A percentile compares a stretch with the other conserved stretches of the same genome.
phyloP scores from a whole-genome alignment of 164 flowering plant species.

The Kalanchoe fedtschenkoi region DNA sequence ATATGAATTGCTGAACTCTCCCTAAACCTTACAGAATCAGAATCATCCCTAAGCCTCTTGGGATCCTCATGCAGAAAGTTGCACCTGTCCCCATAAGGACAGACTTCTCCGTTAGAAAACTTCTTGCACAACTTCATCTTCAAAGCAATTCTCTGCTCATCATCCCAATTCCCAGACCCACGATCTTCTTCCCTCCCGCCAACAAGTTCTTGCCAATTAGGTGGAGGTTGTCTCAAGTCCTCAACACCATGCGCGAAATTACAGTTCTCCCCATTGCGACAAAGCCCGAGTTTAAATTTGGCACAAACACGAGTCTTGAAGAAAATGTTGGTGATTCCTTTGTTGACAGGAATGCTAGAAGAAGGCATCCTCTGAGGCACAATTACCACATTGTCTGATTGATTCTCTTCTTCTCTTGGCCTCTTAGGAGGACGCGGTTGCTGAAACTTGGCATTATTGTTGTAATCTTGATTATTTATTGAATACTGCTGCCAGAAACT shows the following conservation, averaged over 20 bases:
- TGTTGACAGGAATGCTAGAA: conserved; percentile 24
- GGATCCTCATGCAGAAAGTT: conserved; percentile 73
- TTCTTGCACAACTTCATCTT: conserved; percentile 71
- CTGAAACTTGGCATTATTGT: conserved; percentile 16
- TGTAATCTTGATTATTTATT: conserved; percentile 14
- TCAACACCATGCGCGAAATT: conserved; percentile 81
- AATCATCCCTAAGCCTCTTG: conserved; percentile 33
- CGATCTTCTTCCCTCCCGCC: conserved; percentile 37
- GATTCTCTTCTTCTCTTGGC: conserved; percentile 36
- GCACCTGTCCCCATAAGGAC: conserved; percentile 82
- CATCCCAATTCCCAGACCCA: conserved; percentile 37
- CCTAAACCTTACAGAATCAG: conserved; percentile 30
- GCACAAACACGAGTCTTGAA: conserved; percentile 74
- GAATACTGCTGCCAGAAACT: conserved; percentile 29
- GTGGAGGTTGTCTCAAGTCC: conserved; percentile 68
- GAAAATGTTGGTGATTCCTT: conserved; percentile 45
- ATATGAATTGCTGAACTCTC: conserved; percentile 61
- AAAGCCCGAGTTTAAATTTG: conserved; percentile 40
- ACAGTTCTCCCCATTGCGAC: conserved; percentile 63
- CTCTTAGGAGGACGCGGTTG: conserved; percentile 34
- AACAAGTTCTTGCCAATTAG: conserved; percentile 79
- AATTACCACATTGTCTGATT: conserved; percentile 11
- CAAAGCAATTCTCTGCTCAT: conserved; percentile 53
- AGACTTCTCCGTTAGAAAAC: conserved; percentile 72
- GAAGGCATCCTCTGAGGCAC: conserved; percentile 20